Evolutionary conservation across 495 filamentous ascomycete species (phyloP), one percentile per base, ranked within the genome.

Genomic region (Aspergillus nanangensis): DNA sequence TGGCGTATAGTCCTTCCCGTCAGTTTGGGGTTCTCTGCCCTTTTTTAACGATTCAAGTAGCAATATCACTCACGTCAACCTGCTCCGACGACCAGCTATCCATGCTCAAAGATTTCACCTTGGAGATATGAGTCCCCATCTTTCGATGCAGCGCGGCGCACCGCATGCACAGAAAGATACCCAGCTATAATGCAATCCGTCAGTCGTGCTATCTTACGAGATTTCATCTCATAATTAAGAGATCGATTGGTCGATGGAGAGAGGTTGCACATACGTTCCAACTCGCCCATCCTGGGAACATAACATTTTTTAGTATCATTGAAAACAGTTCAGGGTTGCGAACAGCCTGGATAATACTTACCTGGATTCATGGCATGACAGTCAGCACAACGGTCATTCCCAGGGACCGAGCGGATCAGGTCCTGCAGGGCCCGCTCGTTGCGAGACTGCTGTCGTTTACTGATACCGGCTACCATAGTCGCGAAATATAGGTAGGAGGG

Each of bases 81-180:
- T 98, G 94, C 25, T 96, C 93, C 60, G 81, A 83, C 34, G 87
- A 79, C 93, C 93, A 98, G 39, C 81, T 89, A 61, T 98, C 93
- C 93, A 97, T 96, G 53, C 86, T 95, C 71, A 97, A 70, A 8
- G 90, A 96, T 67, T 98, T 98, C 67, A 98, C 88, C 66, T 97
- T 98, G 35, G 92, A 95, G 45, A 98, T 87, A 62, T 98, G 93
- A 41, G 91, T 97, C 41, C 94, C 94, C 56, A 97, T 76, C 67
- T 97, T 97, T 56, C 93, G 89, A 72, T 98, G 93, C 62, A 97
- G 74, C 22, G 89, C 79, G 45, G 91, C 93, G 78, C 93, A 98
- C 61, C 94, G 88, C 86, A 96, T 91, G 71, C 93, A 98, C 5
- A 98, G 78, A 69, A 98, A 98, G 41, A 96, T 81, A 24, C 93